These are phyloP conservation scores for Amylocarpus encephaloides DNA, from an alignment of 2,329 filamentous ascomycete species.

Conservation along the genomic window DNA sequence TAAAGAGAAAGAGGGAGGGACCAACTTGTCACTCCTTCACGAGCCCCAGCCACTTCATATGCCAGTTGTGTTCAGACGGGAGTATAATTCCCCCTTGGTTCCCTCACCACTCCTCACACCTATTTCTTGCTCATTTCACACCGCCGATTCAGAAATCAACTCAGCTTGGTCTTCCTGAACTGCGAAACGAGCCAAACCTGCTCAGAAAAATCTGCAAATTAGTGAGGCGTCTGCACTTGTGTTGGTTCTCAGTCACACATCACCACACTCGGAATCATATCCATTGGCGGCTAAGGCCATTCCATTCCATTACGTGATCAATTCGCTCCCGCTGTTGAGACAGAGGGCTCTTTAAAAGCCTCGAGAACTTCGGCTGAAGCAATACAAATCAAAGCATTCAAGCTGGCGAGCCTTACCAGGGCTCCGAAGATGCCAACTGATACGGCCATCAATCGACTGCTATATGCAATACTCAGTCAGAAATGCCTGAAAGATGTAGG, in stretches of 20 bases:
- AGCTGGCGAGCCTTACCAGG: slow-evolving; percentile 32
- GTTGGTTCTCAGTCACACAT: neutral
- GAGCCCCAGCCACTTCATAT: slow-evolving; percentile 14
- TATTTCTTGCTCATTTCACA: slow-evolving; percentile 17
- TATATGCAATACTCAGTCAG: slow-evolving; percentile 51
- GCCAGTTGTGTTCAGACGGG: slow-evolving; percentile 10
- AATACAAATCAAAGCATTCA: slow-evolving; percentile 7
- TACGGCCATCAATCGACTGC: slow-evolving; percentile 42
- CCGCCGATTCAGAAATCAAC: slow-evolving; percentile 12
- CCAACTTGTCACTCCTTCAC: slow-evolving; percentile 15
- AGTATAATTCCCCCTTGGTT: slow-evolving; percentile 14
- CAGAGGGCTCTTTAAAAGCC: neutral
- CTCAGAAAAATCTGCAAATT: neutral
- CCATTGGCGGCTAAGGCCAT: neutral
- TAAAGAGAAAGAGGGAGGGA: slow-evolving; percentile 5
- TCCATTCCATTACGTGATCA: neutral
- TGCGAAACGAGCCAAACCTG: neutral
- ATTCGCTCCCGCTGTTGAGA: neutral
- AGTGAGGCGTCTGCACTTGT: neutral
- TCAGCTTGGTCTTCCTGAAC: neutral
- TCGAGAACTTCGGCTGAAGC: neutral
- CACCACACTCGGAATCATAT: too few relatives aligned
- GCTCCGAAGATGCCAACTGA: slow-evolving; percentile 38
- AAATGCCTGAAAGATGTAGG: slow-evolving; percentile 45
- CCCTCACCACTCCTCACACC: slow-evolving; percentile 17